These are phyloP conservation scores for Boletus tomentosulus DNA, from an alignment of 768 basidiomycete species.

Conservation along the genomic window DNA sequence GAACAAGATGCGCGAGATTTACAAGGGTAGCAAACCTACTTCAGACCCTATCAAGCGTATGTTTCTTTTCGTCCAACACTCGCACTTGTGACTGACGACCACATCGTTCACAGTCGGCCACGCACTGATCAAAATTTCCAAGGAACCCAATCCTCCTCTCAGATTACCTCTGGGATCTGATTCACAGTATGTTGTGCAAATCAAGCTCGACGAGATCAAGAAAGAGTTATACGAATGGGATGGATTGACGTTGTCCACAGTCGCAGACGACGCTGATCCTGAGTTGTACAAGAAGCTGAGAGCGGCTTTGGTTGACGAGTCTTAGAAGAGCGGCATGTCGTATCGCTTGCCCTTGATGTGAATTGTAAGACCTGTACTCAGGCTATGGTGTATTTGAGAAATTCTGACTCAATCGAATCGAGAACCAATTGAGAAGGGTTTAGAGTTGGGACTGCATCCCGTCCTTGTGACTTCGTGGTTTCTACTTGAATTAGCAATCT, in stretches of 20 bases:
- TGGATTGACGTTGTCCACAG: conserved; percentile 11
- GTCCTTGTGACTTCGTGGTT: too few relatives aligned
- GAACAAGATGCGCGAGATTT: too few relatives aligned
- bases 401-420: too few relatives aligned
- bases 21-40: too few relatives aligned
- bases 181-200: conserved; percentile 12
- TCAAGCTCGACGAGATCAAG: conserved; percentile 16
- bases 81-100: neutral
- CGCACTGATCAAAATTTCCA: conserved; percentile 15
- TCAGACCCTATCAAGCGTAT: too few relatives aligned
- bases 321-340: neutral
- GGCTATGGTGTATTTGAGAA: too few relatives aligned
- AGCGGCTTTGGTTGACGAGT: neutral
- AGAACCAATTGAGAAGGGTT: too few relatives aligned
- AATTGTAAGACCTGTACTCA: too few relatives aligned
- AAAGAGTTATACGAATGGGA: conserved; percentile 14
- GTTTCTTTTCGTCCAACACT: too few relatives aligned
- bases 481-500: neutral
- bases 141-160: conserved; percentile 16
- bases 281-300: conserved; percentile 7
- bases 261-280: conserved; percentile 21
- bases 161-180: conserved; percentile 20
- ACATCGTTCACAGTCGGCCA: conserved; percentile 10
- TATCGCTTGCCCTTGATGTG: too few relatives aligned
- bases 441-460: too few relatives aligned